Conservation (phyloP, 2,329 filamentous ascomycete species). For the Xylariaceae sp. region DNA sequence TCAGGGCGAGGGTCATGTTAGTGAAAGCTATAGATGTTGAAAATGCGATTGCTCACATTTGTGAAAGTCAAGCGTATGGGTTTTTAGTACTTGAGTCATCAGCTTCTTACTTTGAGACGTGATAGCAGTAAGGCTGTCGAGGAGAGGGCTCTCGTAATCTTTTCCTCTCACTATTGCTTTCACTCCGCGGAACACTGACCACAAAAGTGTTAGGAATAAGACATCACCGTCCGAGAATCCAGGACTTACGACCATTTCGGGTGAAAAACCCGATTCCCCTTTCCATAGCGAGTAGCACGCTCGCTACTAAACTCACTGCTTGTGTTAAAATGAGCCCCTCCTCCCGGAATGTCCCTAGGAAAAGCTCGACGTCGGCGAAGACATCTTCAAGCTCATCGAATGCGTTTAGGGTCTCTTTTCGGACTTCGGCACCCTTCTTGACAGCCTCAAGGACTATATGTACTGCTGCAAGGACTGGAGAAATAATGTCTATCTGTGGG, state of each 20-base stretch:
- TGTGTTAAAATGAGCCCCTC: not conserved
- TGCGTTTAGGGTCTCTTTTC: not conserved
- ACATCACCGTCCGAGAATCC: not conserved
- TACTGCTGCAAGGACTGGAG: not conserved
- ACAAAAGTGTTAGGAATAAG: not conserved
- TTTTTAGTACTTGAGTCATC: not conserved
- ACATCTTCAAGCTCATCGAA: constrained; percentile 9
- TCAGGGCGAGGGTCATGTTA: not conserved
- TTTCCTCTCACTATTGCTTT: not conserved
- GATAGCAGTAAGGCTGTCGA: constrained; percentile 1
- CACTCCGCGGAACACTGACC: not conserved
- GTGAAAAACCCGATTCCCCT: constrained; percentile 4
- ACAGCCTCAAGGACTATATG: not conserved
- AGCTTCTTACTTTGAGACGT: constrained; percentile 1
- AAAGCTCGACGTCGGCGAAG: constrained; percentile 1
- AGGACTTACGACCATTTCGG: not conserved
- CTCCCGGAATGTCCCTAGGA: not conserved
- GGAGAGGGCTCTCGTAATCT: not conserved
- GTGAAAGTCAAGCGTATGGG: not conserved
- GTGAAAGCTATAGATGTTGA: not conserved
- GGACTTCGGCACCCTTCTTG: not conserved
- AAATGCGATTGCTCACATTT: not conserved
- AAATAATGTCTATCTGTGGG: not conserved
- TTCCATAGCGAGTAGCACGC: not conserved
- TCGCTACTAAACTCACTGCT: constrained; percentile 1